These are phyloP conservation scores for Spergularia marina DNA, from an alignment of 148 eudicot genomes.

Conservation along the genomic window DNA sequence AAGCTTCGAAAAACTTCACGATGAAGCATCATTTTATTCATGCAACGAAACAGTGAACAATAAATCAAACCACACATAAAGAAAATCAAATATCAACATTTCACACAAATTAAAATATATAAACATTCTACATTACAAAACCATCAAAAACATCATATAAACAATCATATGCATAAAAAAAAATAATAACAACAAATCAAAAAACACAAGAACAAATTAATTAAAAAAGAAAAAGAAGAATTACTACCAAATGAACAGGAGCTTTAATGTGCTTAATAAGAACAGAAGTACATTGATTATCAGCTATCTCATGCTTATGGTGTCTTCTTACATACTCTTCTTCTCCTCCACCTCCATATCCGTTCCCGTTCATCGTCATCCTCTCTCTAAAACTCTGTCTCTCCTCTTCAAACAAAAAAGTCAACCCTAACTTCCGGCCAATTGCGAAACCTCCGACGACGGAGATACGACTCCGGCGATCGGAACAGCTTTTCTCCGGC, in stretches of 20 bases:
- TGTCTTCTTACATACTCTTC: conserved; percentile 53
- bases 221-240: background rate
- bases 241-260: conserved; percentile 67
- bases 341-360: conserved; percentile 34
- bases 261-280: conserved; percentile 82
- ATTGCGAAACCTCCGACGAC: background rate
- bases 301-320: conserved; percentile 52
- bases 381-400: background rate
- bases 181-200: background rate
- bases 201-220: background rate
- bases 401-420: conserved; percentile 8
- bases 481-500: background rate
- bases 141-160: background rate
- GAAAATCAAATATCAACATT: background rate
- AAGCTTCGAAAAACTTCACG: background rate
- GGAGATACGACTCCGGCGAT: conserved; percentile 8
- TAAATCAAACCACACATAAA: background rate
- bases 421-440: conserved; percentile 17
- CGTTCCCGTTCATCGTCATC: conserved; percentile 40
- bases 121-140: background rate
- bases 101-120: background rate
- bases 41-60: background rate
- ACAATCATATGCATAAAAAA: background rate
- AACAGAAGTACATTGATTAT: conserved; percentile 66
- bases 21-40: background rate